Percentiles rank a stretch among this genome's conserved stretches.
Evolutionary conservation across 805 yeast genomes (phyloP).

Genomic region (Saccharomyces cerevisiae): DNA sequence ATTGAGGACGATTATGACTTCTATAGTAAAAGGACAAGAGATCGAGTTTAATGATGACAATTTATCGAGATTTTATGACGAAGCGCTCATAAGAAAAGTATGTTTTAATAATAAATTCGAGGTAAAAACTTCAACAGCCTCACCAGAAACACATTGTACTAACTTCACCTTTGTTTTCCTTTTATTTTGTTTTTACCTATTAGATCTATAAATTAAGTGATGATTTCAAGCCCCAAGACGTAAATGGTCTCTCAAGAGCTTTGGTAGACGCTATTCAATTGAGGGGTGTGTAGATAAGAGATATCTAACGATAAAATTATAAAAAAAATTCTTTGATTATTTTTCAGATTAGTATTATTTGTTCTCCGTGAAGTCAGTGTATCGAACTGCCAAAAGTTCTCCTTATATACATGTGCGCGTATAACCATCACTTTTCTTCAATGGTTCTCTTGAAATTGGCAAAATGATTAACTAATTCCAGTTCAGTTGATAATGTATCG

Average conservation of each 20-base stretch:
- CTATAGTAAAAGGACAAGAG: conserved; percentile 30
- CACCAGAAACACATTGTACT: neutral
- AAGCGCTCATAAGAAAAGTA: conserved; percentile 31
- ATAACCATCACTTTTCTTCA: neutral
- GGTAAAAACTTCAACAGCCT: no score
- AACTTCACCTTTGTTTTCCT: conserved; percentile 6
- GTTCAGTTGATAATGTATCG: conserved; percentile 68
- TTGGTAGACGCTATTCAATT: conserved; percentile 42
- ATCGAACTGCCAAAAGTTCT: neutral
- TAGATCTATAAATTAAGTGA: conserved; percentile 26
- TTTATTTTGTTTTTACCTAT: conserved; percentile 3
- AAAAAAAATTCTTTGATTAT: neutral
- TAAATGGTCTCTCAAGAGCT: conserved; percentile 32
- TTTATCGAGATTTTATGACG: conserved; percentile 28
- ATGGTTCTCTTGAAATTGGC: conserved; percentile 25
- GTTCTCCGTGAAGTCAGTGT: neutral
- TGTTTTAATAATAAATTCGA: no score
- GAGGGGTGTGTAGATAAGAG: conserved; percentile 32
- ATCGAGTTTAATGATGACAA: conserved; percentile 30
- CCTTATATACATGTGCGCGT: neutral
- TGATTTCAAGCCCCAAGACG: conserved; percentile 14
- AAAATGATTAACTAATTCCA: conserved; percentile 58
- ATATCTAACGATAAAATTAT: neutral
- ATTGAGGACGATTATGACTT: neutral
- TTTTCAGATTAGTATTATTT: neutral